phyloP scores from a whole-genome alignment of 1,284 basidiomycete genomes.

The Coniophora puteana region DNA sequence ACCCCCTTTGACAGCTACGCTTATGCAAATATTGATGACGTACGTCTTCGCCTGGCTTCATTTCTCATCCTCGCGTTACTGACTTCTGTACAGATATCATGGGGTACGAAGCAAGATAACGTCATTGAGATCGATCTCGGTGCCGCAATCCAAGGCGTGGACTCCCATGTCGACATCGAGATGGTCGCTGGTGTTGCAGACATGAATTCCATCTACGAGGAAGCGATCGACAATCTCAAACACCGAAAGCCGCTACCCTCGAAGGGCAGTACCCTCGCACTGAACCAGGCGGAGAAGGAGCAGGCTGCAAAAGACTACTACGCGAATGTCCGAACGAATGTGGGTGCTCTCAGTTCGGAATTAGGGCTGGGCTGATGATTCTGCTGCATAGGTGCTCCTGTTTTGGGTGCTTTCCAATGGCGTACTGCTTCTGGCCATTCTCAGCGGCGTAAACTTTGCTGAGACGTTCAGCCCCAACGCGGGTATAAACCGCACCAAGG shows the following conservation, averaged over 20 bases:
- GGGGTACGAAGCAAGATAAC: slow-evolving; percentile 88
- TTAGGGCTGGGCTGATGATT: not conserved
- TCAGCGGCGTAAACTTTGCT: slow-evolving; percentile 62
- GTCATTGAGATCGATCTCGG: slow-evolving; percentile 74
- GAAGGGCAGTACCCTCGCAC: slow-evolving; percentile 13
- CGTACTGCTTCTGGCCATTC: slow-evolving; percentile 68
- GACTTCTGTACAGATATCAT: slow-evolving; percentile 58
- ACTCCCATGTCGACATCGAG: slow-evolving; percentile 86
- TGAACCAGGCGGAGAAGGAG: slow-evolving; percentile 58
- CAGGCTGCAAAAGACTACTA: slow-evolving; percentile 84
- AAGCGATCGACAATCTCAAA: slow-evolving; percentile 80
- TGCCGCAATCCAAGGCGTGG: slow-evolving; percentile 71
- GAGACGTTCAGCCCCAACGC: slow-evolving; percentile 58
- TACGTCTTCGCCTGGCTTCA: slow-evolving; percentile 21
- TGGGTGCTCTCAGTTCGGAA: slow-evolving; percentile 33
- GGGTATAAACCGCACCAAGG: slow-evolving; percentile 57
- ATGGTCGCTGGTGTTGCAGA: slow-evolving; percentile 85
- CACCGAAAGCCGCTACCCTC: slow-evolving; percentile 53
- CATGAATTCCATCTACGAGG: slow-evolving; percentile 87
- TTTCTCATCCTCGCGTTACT: not conserved
- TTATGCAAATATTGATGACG: slow-evolving; percentile 81
- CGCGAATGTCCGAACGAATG: slow-evolving; percentile 89
- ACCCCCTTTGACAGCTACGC: slow-evolving; percentile 55
- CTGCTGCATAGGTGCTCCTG: slow-evolving; percentile 55
- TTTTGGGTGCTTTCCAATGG: slow-evolving; percentile 85